These are phyloP conservation scores for Populus deltoides DNA, from an alignment of 345 rosid species.

Conservation along the genomic window DNA sequence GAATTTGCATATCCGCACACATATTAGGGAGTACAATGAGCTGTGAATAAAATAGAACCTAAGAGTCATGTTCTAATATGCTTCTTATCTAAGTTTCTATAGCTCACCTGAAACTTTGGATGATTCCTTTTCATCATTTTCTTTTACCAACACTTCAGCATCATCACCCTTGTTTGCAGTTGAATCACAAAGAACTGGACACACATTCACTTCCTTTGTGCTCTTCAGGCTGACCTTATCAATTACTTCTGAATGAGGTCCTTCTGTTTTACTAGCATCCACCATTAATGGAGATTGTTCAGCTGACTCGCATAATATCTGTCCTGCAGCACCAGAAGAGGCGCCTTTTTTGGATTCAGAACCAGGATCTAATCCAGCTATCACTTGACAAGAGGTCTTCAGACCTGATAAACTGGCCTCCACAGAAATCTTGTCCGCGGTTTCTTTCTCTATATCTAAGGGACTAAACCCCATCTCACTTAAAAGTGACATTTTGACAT, in stretches of 20 bases:
- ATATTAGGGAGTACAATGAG: not conserved
- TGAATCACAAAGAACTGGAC: conserved; percentile 30
- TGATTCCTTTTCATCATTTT: conserved; percentile 28
- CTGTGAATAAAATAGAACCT: not conserved
- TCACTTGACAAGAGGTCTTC: conserved; percentile 29
- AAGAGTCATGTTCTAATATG: not conserved
- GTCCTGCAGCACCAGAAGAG: conserved; percentile 23
- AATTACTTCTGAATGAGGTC: conserved; percentile 17
- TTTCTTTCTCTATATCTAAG: conserved; percentile 23
- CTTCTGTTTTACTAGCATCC: conserved; percentile 33
- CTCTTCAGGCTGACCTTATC: conserved; percentile 26
- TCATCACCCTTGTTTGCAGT: conserved; percentile 28
- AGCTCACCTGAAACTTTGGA: conserved; percentile 43
- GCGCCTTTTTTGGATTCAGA: conserved; percentile 25
- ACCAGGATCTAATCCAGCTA: conserved; percentile 18
- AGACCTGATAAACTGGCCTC: conserved; percentile 24
- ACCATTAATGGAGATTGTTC: conserved; percentile 23
- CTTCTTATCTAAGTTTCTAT: not conserved
- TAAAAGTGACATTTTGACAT: conserved; percentile 23
- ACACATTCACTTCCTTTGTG: conserved; percentile 25
- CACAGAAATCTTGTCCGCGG: conserved; percentile 10
- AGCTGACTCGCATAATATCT: conserved; percentile 15
- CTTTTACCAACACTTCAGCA: conserved; percentile 28
- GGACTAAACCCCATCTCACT: conserved; percentile 11
- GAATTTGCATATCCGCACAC: not conserved